Base-by-base conservation (phyloP, 1,284 basidiomycete genomes). In the Schizophyllum amplum region DNA sequence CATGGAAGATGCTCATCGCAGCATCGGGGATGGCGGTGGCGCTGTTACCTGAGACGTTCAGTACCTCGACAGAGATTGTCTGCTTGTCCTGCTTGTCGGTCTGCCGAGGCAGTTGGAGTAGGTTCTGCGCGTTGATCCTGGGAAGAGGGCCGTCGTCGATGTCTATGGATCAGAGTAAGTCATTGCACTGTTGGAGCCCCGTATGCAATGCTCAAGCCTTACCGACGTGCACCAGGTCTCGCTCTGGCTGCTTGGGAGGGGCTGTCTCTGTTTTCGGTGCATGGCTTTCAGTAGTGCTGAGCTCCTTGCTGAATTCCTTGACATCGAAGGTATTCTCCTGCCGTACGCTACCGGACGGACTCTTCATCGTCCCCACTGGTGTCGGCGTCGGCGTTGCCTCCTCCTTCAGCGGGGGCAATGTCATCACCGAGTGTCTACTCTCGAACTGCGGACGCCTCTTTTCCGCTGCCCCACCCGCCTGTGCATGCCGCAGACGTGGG, bases 51-150 rank as follows among this genome's bases (percentile, higher is more conserved):
- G 72, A 68, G 55, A 92, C 74, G 9, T 72, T 69, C 67, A 90
- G 71, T 1, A 88, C 78, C 33, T 91, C 88, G 4, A 89, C 80
- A 17, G 87, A 89, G 49, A 92, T 78, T 0, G 79, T 83, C 56
- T 72, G 74, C n/a, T 70, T 55, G 53, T 80, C 79, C 1, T 71
- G 60, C 55, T 65, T 15, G 73, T 68, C 25, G 60, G 64, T 4
- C 3, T 20, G 48, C 15, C 13, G 24, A 2, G 20, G 4, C 13
- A 9, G 48, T 20, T 50, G 48, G 48, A 50, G 20, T 21, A 87
- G 64, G 11, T 71, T 64, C 13, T 73, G 69, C 24, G 87, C 66
- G 57, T 86, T 74, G 53, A 86, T 67, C 17, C 62, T 53, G 1
- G 84, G 83, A 21, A 85, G 64, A 24, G 77, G 71, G 26, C 69